Evolutionary conservation across 1,139 yeast genomes (phyloP), one percentile per base, ranked within the genome.

Genomic region (Taiozyma sp.): DNA sequence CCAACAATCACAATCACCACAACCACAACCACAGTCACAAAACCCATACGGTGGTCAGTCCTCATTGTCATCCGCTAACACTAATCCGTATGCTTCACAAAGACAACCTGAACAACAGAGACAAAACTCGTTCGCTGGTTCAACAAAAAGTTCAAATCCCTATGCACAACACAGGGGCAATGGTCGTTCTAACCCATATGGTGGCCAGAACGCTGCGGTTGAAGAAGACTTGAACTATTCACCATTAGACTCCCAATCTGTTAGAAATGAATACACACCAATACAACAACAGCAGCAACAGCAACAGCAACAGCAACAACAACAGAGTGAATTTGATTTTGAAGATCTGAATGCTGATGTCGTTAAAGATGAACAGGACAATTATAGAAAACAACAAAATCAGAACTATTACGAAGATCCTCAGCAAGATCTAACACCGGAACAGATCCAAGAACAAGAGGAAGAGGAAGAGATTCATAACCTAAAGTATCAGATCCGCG

Each of bases 401-500:
- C 79, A 80, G 40, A 39, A 4, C 32, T 37, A 37, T 14, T 46
- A 46, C 29, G 43, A 41, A 8, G 41, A 49, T 16, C 37, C 28
- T 28, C 45, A 43, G 22, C 46, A 46, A 21, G 50, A 47, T n/a
- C 32, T 30, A 40, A 56, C 61, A 6, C 61, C 58, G 28, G 64
- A 59, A 44, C 79, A 59, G 29, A 77, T 54, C 71, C 69, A 75
- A 62, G 74, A 76, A 62, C 76, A 77, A 53, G 81, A 82, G 55
- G 88, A 83, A 58, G 95, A 90, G 55, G 96, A 88, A 65, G 98
- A 90, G 57, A 90, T 91, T 21, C 96, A 89, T 63, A 89, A 84
- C 44, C 81, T 93, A 60, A 89, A 88, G 66, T 87, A 86, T 58
- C 91, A 91, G 61, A 86, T 88, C 56, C 75, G 89, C 53, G 90